Conservation (phyloP, 495 filamentous ascomycete genomes). For the Penicillium robsamsonii region DNA sequence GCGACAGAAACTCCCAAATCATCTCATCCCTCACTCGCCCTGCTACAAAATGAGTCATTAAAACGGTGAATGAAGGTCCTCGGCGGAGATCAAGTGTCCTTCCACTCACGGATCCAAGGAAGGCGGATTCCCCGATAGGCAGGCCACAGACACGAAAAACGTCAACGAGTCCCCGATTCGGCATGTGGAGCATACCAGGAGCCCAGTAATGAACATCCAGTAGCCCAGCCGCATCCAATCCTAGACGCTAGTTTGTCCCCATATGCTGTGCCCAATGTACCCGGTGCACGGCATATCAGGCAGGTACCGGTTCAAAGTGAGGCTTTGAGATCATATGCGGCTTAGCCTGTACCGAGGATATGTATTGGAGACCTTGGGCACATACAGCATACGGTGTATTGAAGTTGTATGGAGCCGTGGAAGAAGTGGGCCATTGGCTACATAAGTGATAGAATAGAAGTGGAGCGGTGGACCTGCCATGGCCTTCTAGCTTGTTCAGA, state of each 20-base stretch:
- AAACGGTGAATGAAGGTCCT: constrained; percentile 1
- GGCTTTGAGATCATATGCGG: constrained; percentile 15
- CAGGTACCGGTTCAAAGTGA: constrained; percentile 23
- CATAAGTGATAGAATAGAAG: constrained; percentile 3
- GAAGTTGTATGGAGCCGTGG: constrained; percentile 4
- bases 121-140: background rate
- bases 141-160: background rate
- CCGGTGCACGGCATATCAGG: constrained; percentile 18
- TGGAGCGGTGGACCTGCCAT: constrained; percentile 10
- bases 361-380: constrained; percentile 22
- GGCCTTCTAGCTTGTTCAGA: constrained; percentile 10
- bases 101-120: background rate
- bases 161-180: constrained; percentile 1
- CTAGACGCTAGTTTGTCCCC: background rate
- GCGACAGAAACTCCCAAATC: constrained; percentile 1
- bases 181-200: constrained; percentile 1
- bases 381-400: constrained; percentile 10
- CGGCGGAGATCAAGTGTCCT: background rate
- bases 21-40: background rate
- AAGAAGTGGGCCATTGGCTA: background rate
- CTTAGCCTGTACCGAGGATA: constrained; percentile 6
- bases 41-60: constrained; percentile 6
- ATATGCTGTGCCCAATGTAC: constrained; percentile 19
- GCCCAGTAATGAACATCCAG: background rate
- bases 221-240: constrained; percentile 7